Evolutionary conservation across 148 eudicot genomes (phyloP).

Genomic region (Silene conica): DNA sequence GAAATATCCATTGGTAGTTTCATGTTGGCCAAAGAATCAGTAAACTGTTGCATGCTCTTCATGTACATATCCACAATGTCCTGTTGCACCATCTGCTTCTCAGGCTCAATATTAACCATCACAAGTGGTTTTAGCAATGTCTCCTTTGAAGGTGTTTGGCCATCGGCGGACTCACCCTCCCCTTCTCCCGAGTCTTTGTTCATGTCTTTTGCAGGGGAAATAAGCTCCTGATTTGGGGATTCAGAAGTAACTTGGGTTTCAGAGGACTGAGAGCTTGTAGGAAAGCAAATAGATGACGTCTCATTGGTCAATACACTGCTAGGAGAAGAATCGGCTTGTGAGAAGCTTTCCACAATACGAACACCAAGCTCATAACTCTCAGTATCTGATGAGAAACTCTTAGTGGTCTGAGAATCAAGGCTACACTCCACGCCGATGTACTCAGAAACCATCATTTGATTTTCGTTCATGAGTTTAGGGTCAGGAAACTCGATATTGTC

Average conservation of each 20-base stretch:
- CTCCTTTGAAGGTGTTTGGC: constrained; percentile 23
- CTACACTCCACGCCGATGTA: constrained; percentile 50
- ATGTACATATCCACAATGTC: constrained; percentile 97
- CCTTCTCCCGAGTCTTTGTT: constrained; percentile 36
- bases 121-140: constrained; percentile 44
- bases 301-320: constrained; percentile 65
- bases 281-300: constrained; percentile 41
- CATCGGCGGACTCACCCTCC: constrained; percentile 40
- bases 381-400: constrained; percentile 58
- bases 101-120: constrained; percentile 54
- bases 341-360: constrained; percentile 44
- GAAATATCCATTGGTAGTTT: constrained; percentile 79
- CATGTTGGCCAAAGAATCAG: constrained; percentile 89
- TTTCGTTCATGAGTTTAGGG: constrained; percentile 68
- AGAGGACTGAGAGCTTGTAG: constrained; percentile 53
- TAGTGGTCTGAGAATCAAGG: constrained; percentile 47
- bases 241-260: constrained; percentile 43
- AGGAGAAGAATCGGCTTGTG: constrained; percentile 54
- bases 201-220: constrained; percentile 8
- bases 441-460: constrained; percentile 80
- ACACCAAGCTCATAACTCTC: constrained; percentile 55
- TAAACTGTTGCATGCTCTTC: constrained; percentile 99
- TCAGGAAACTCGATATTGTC: constrained; percentile 93
- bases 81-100: constrained; percentile 81
- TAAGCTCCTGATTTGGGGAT: constrained; percentile 40